Percentiles rank a stretch among this genome's conserved stretches.
phyloP scores from a whole-genome alignment of 108 stramenopile species.

The Mediolabrus comicus region DNA sequence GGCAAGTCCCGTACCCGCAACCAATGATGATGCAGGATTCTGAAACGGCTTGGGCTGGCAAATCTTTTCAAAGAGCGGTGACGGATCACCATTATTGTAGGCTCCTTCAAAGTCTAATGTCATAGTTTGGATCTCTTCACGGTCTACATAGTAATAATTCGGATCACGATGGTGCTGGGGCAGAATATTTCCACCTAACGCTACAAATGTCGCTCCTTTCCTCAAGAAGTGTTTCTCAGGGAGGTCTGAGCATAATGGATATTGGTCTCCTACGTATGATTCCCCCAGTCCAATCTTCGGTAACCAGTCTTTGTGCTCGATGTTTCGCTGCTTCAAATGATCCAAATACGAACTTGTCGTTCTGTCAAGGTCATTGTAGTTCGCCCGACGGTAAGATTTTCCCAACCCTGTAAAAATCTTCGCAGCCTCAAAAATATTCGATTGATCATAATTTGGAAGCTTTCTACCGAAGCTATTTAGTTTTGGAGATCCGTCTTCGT shows the following conservation, averaged over 20 bases:
- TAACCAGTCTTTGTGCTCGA: slow-evolving; percentile 25
- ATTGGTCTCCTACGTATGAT: slow-evolving; percentile 39
- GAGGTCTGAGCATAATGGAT: slow-evolving; percentile 49
- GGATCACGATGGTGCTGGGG: slow-evolving; percentile 13
- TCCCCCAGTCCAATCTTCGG: slow-evolving; percentile 37
- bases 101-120: background rate
- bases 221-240: slow-evolving; percentile 33
- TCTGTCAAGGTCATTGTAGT: slow-evolving; percentile 40
- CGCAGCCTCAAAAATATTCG: slow-evolving; percentile 42
- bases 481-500: slow-evolving; percentile 49
- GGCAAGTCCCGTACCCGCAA: slow-evolving; percentile 11
- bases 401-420: slow-evolving; percentile 57
- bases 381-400: slow-evolving; percentile 13
- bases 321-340: slow-evolving; percentile 31
- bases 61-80: slow-evolving; percentile 22
- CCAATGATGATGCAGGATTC: slow-evolving; percentile 4
- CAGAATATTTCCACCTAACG: slow-evolving; percentile 15
- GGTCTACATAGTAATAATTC: slow-evolving; percentile 15
- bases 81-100: background rate
- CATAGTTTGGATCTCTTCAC: slow-evolving; percentile 12
- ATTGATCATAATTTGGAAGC: slow-evolving; percentile 47
- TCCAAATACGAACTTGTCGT: slow-evolving; percentile 31
- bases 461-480: slow-evolving; percentile 35
- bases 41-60: slow-evolving; percentile 12
- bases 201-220: slow-evolving; percentile 30